These are phyloP conservation scores for Echeveria elegans DNA, from an alignment of 164 flowering plant genomes.

Conservation along the genomic window DNA sequence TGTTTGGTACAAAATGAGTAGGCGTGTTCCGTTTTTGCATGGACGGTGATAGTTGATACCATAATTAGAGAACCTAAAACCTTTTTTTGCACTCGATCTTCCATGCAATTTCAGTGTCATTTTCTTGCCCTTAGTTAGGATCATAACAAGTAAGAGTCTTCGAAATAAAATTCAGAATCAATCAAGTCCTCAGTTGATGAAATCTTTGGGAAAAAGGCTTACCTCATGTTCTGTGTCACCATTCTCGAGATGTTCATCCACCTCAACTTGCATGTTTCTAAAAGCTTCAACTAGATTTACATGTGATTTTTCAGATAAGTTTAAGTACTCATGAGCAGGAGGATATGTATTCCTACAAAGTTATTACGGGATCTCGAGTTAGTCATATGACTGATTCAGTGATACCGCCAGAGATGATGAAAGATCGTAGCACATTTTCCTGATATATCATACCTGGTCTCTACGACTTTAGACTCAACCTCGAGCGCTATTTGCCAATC, in stretches of 20 bases:
- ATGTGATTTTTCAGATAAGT: slow-evolving; percentile 36
- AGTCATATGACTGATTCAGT: not conserved
- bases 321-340: slow-evolving; percentile 43
- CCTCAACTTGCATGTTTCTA: slow-evolving; percentile 47
- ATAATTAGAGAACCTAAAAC: not conserved
- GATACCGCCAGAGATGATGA: too few species aligned
- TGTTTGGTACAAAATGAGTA: too few species aligned
- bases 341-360: slow-evolving; percentile 37
- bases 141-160: not conserved
- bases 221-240: slow-evolving; percentile 44
- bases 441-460: slow-evolving; percentile 44
- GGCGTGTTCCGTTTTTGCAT: too few species aligned
- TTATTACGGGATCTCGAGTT: not conserved
- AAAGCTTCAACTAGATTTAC: slow-evolving; percentile 52
- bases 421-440: not conserved
- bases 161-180: not conserved
- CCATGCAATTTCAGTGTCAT: too few species aligned
- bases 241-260: slow-evolving; percentile 53
- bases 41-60: not conserved
- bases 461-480: slow-evolving; percentile 72
- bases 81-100: too few species aligned
- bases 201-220: not conserved
- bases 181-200: not conserved
- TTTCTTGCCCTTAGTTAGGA: too few species aligned
- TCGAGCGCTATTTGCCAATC: slow-evolving; percentile 94